Evolutionary conservation across 1,139 yeast species (phyloP).

Genomic region (Geotrichum histeridarum): DNA sequence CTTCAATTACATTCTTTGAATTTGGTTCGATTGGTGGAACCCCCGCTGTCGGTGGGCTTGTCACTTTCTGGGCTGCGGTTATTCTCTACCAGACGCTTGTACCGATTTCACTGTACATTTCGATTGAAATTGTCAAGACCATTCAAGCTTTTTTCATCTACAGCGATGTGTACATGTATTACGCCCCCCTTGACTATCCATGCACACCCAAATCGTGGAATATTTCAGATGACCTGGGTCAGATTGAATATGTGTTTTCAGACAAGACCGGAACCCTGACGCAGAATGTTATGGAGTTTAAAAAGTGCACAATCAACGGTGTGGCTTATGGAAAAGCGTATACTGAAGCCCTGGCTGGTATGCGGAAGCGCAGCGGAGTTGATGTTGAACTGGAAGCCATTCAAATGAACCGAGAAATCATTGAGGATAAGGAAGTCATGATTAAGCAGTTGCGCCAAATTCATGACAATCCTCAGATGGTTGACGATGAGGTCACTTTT

Average conservation of each 20-base stretch:
- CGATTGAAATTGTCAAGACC: constrained; percentile 88
- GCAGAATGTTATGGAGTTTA: constrained; percentile 94
- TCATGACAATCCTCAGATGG: constrained; percentile 54
- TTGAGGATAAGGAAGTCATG: constrained; percentile 61
- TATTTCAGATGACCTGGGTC: constrained; percentile 96
- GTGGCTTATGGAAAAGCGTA: constrained; percentile 86
- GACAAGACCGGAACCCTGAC: constrained; percentile 97
- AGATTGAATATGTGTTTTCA: constrained; percentile 89
- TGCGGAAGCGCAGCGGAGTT: constrained; percentile 76
- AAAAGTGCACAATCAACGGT: constrained; percentile 85
- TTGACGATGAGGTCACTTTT: constrained; percentile 63
- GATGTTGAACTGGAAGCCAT: constrained; percentile 66
- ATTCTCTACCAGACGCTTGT: constrained; percentile 85
- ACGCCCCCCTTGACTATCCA: constrained; percentile 78
- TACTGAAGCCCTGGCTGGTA: constrained; percentile 91
- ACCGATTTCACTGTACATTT: constrained; percentile 86
- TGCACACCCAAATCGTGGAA: constrained; percentile 97
- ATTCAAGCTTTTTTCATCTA: constrained; percentile 87
- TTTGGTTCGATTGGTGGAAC: constrained; percentile 57
- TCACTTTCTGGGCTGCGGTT: constrained; percentile 82
- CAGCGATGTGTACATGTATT: constrained; percentile 80
- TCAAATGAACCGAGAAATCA: constrained; percentile 49
- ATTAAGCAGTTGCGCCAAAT: constrained; percentile 46
- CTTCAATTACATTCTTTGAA: constrained; percentile 68
- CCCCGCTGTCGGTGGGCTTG: constrained; percentile 73